phyloP scores from a whole-genome alignment of 169 alveolate genomes.

The Eimeria brunetti region DNA sequence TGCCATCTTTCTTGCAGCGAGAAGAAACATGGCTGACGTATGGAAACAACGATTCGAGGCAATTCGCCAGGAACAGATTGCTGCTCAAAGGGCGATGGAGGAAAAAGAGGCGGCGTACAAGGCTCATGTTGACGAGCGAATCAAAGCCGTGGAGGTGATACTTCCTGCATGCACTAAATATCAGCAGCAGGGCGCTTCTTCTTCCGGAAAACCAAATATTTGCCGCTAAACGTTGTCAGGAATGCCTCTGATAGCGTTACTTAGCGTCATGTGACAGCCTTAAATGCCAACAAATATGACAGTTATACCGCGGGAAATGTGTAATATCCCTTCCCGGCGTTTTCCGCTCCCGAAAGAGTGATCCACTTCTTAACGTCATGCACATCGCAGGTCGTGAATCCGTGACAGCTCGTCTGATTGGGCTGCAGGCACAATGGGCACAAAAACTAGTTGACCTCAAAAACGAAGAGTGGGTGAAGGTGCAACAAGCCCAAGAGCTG shows the following conservation, averaged over 20 bases:
- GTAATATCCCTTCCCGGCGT: too few relatives aligned
- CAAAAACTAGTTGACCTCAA: constrained; percentile 53
- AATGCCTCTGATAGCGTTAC: neutral
- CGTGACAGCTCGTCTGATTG: neutral
- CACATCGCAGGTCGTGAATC: neutral
- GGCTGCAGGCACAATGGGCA: constrained; percentile 69
- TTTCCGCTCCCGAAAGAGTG: neutral
- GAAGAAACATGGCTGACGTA: neutral
- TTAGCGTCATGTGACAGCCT: too few relatives aligned
- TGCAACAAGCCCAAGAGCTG: constrained; percentile 46
- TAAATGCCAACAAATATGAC: neutral
- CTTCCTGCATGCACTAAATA: neutral
- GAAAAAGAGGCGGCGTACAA: constrained; percentile 39
- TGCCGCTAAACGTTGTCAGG: neutral
- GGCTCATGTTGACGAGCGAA: constrained; percentile 40
- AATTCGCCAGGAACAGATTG: constrained; percentile 40
- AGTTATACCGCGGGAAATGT: neutral
- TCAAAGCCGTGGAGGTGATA: constrained; percentile 50
- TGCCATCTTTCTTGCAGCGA: neutral
- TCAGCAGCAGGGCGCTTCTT: neutral
- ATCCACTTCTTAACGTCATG: neutral
- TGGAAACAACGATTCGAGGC: constrained; percentile 58
- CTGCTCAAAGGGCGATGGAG: constrained; percentile 45
- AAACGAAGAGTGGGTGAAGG: constrained; percentile 57
- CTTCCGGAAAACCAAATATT: neutral